Evolutionary conservation across 108 stramenopile genomes (phyloP).

Genomic region (Fragilariopsis cylindrus): DNA sequence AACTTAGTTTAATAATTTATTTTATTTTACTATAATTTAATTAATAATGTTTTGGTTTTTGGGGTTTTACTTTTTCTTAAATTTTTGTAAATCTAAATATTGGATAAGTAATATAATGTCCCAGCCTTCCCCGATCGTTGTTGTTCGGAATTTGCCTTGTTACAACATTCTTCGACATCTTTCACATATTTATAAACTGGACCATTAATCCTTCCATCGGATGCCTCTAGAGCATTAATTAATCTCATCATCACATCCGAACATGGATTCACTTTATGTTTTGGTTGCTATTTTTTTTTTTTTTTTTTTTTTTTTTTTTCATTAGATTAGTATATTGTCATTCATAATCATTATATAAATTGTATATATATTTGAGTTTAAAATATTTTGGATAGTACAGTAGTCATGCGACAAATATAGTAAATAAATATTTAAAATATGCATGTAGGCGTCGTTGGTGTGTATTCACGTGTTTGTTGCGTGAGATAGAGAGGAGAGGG

Average conservation of each 20-base stretch:
- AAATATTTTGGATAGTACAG: no score
- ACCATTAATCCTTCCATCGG: constrained; percentile 56
- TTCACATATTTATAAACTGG: constrained; percentile 82
- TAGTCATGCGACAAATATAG: no score
- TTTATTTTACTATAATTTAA: background rate
- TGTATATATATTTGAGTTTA: no score
- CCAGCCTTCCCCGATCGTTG: constrained; percentile 48
- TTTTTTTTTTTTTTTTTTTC: no score
- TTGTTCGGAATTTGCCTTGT: constrained; percentile 31
- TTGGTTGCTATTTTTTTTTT: constrained; percentile 27
- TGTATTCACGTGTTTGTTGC: no score
- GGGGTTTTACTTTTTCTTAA: constrained; percentile 47
- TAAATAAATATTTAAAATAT: no score
- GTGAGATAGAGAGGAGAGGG: no score
- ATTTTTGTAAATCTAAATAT: constrained; percentile 57
- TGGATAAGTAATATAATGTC: constrained; percentile 60
- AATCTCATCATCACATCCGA: constrained; percentile 71
- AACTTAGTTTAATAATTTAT: background rate
- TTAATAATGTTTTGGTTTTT: background rate
- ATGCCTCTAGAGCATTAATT: constrained; percentile 71
- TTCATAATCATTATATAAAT: no score
- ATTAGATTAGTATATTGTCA: no score
- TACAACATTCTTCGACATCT: constrained; percentile 61
- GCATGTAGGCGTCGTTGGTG: no score
- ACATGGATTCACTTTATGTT: constrained; percentile 46